Evolutionary conservation across 768 basidiomycete genomes (phyloP).

Genomic region (Lepiota venenata): DNA sequence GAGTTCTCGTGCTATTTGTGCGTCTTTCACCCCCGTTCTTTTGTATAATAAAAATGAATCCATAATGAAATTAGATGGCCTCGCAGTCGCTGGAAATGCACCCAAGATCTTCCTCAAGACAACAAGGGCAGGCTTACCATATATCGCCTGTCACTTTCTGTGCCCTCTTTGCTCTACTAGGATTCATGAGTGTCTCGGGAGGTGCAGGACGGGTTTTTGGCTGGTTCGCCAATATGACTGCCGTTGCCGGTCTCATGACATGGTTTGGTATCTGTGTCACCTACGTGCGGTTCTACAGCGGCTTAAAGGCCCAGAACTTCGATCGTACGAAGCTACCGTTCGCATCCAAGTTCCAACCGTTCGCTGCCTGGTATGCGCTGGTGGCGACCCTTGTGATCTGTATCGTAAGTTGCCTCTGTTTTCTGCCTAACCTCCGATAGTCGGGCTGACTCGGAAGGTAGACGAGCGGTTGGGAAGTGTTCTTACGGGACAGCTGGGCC

Average conservation of each 20-base stretch:
- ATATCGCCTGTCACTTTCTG: conserved; percentile 67
- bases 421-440: background rate
- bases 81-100: conserved; percentile 78
- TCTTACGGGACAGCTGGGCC: conserved; percentile 40
- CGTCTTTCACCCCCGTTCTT: conserved; percentile 20
- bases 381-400: conserved; percentile 46
- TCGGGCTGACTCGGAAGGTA: conserved; percentile 13
- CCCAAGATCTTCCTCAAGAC: conserved; percentile 76
- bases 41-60: background rate
- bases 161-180: conserved; percentile 63
- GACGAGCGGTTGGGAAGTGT: conserved; percentile 43
- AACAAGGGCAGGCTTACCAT: conserved; percentile 72
- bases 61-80: conserved; percentile 53
- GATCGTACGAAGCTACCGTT: conserved; percentile 73
- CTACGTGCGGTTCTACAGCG: conserved; percentile 83
- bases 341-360: conserved; percentile 64
- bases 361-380: conserved; percentile 60
- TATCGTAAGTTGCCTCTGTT: conserved; percentile 44
- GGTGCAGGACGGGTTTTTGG: conserved; percentile 73
- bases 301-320: conserved; percentile 76
- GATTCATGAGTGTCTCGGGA: conserved; percentile 73
- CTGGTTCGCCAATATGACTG: conserved; percentile 80
- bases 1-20: conserved; percentile 81
- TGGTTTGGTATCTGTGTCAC: conserved; percentile 80
- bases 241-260: conserved; percentile 66